A percentile compares a stretch with the other conserved stretches of the same genome.
Conservation (phyloP, 2,329 filamentous ascomycete genomes). For the Ambrosiella cleistominuta region DNA sequence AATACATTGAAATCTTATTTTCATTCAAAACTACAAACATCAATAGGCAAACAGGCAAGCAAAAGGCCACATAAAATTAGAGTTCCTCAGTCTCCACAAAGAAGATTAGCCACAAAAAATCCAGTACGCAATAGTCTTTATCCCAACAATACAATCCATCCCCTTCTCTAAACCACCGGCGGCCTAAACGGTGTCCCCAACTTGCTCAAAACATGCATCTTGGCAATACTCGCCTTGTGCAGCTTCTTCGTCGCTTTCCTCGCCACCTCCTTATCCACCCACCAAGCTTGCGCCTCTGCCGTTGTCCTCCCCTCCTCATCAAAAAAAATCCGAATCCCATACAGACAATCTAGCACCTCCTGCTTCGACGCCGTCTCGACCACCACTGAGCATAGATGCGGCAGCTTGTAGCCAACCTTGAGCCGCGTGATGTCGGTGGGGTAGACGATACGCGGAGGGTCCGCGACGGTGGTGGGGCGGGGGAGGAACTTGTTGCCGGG, state of each 20-base stretch:
- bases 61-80: too few relatives aligned
- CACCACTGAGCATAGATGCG: constrained; percentile 1
- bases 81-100: not conserved
- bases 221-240: not conserved
- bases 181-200: not conserved
- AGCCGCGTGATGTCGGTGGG: not conserved
- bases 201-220: not conserved
- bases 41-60: too few relatives aligned
- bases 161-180: not conserved
- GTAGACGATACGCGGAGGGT: not conserved
- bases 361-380: not conserved
- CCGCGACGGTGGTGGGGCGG: not conserved
- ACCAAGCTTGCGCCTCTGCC: not conserved
- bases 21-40: too few relatives aligned
- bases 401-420: not conserved
- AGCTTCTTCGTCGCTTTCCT: not conserved
- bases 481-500: not conserved
- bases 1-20: too few relatives aligned
- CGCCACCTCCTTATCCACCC: not conserved
- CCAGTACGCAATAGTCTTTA: not conserved
- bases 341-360: not conserved
- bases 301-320: not conserved
- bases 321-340: not conserved
- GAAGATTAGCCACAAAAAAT: not conserved
- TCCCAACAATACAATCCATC: not conserved